Evolutionary conservation across 1,139 yeast species (phyloP).

Genomic region (Meyerozyma athensensis): DNA sequence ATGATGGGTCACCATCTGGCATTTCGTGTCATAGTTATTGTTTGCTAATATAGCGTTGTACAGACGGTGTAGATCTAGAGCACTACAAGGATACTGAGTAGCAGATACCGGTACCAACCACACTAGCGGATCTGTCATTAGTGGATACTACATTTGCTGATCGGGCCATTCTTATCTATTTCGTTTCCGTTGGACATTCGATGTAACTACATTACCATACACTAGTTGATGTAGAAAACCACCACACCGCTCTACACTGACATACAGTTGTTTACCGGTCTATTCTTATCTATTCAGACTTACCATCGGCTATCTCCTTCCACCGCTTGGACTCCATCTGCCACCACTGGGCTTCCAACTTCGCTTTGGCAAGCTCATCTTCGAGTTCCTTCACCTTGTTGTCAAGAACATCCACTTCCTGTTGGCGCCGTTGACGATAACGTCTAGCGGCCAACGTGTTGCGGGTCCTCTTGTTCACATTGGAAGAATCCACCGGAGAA

Average conservation of each 20-base stretch:
- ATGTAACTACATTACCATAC: too few relatives aligned
- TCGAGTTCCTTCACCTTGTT: slow-evolving; percentile 15
- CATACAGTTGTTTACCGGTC: too few relatives aligned
- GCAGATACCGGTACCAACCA: too few relatives aligned
- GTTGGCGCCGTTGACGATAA: slow-evolving; percentile 16
- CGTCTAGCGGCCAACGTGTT: slow-evolving; percentile 20
- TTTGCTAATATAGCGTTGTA: neutral
- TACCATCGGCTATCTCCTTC: slow-evolving; percentile 7
- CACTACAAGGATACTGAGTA: too few relatives aligned
- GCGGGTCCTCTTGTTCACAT: slow-evolving; percentile 11
- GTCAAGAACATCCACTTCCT: slow-evolving; percentile 18
- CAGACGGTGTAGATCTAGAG: neutral
- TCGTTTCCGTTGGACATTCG: too few relatives aligned
- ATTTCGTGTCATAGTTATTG: neutral
- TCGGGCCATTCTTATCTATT: too few relatives aligned
- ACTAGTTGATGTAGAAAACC: too few relatives aligned
- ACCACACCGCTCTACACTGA: too few relatives aligned
- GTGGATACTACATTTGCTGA: too few relatives aligned
- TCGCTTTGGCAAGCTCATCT: slow-evolving; percentile 10
- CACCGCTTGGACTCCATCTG: slow-evolving; percentile 16
- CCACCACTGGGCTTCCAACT: slow-evolving; percentile 17
- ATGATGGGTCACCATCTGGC: neutral
- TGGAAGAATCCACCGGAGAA: neutral
- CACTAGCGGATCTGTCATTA: too few relatives aligned
- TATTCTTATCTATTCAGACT: neutral